Conservation (phyloP, 257 asterid species). For the Plantago major region DNA sequence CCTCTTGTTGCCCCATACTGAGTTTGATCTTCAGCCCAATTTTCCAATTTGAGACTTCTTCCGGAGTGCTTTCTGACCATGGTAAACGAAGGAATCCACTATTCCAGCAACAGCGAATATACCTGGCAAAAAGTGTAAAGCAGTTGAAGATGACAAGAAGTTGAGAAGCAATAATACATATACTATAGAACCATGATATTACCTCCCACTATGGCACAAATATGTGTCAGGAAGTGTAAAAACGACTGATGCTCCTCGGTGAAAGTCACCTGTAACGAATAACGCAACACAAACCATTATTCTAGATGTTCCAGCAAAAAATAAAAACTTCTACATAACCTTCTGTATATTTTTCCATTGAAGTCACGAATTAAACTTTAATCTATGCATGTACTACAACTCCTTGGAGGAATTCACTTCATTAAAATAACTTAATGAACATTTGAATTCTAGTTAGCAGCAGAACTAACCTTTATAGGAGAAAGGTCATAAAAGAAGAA, state of each 20-base stretch:
- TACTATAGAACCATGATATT: neutral
- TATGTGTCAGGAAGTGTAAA: conserved; percentile 85
- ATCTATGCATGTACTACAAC: no score
- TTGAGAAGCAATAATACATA: neutral
- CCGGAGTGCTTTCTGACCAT: conserved; percentile 79
- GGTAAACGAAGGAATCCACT: conserved; percentile 76
- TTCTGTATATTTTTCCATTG: no score
- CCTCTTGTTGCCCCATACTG: conserved; percentile 12
- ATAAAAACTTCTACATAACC: neutral
- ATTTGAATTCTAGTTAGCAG: neutral
- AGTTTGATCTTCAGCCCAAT: conserved; percentile 36
- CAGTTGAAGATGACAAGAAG: neutral
- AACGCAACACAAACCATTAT: neutral
- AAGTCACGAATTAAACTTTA: no score
- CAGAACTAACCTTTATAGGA: conserved; percentile 74
- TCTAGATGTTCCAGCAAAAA: neutral
- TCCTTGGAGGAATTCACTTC: no score
- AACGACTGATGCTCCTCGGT: conserved; percentile 80
- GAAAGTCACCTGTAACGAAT: conserved; percentile 66
- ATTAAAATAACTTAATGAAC: no score
- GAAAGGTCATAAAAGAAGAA: conserved; percentile 93
- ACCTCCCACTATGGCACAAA: conserved; percentile 99
- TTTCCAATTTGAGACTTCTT: conserved; percentile 80
- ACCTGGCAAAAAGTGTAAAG: conserved; percentile 35
- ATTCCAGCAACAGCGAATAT: conserved; percentile 92